These are phyloP conservation scores for Pseudomicrostroma phylloplanum DNA, from an alignment of 1,284 basidiomycete species.

Conservation along the genomic window DNA sequence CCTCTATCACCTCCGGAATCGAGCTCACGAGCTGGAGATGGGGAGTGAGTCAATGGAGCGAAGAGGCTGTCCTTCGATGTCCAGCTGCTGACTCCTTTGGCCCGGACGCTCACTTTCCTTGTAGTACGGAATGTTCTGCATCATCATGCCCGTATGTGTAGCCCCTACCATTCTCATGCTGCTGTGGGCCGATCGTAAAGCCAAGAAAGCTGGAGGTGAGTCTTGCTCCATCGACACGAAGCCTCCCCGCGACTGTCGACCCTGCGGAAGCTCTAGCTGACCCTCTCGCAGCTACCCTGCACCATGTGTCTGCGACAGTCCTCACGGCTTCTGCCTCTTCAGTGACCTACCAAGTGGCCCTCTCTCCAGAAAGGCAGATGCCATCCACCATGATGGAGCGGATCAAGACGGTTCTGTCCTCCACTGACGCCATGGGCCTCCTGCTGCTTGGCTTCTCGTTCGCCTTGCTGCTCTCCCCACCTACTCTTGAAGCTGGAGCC, in stretches of 20 bases:
- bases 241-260: background rate
- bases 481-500: background rate
- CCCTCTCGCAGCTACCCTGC: background rate
- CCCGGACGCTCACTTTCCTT: no score
- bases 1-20: background rate
- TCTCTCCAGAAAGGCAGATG: background rate
- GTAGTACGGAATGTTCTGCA: conserved; percentile 24
- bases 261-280: background rate
- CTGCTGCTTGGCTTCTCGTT: background rate
- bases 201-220: background rate
- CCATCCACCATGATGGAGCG: background rate
- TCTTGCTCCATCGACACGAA: no score
- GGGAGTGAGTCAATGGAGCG: background rate
- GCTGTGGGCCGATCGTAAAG: background rate
- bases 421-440: conserved; percentile 15
- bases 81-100: no score
- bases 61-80: no score
- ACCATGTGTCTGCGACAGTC: background rate
- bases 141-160: conserved; percentile 25
- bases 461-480: conserved; percentile 3
- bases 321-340: background rate
- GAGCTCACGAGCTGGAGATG: background rate
- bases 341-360: background rate
- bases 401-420: background rate
- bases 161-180: conserved; percentile 23